Base-by-base conservation (phyloP, 306 rosid genomes). In the Begonia masoniana region DNA sequence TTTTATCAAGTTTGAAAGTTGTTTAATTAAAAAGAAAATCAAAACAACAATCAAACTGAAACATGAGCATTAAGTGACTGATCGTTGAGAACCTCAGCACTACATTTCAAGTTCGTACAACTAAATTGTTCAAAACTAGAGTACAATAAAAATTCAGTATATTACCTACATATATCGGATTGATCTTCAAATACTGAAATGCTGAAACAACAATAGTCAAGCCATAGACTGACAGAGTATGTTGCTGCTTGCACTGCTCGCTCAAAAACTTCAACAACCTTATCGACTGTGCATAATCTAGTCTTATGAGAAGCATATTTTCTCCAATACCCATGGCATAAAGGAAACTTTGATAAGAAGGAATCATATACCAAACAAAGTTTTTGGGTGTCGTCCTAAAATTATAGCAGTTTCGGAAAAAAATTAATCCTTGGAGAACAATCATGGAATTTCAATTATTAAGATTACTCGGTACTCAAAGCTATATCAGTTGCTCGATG, bases 301-400 rank as follows among this genome's bases (percentile, higher is more conserved):
- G 71, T 9, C 78, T 74, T 78, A 59, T 76, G 94, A 26, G 69
- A 69, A 47, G 82, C 94, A 54, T 82, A 89, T 65, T 73, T 82
- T 72, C 81, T 70, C 97, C 95, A 89, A 62, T 89, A 89, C 60
- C 95, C 89, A 60, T 80, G 71, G 78, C 97, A 89, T 73, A 89
- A 58, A 50, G 97, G 94, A 60, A 76, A 89, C 73, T 80, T 58
- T 1, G 85, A 80, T 75, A 89, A 71, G 74, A 85, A 89, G 51
- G 76, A 51, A 43, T 82, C 82, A 58, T 80, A 89, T 43, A 76
- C 87, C 56, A 74, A 61, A 43, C 78, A 68, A 54, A 82, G 70
- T 57, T 75, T 80, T 62, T 76, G 74, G 53, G 66, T 13, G 55
- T 76, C 78, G 58, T 80, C 94, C 97, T 89, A 78, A 76, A 76